Base-by-base conservation (phyloP, 352 stramenopile species). In the Pythium monospermum region DNA sequence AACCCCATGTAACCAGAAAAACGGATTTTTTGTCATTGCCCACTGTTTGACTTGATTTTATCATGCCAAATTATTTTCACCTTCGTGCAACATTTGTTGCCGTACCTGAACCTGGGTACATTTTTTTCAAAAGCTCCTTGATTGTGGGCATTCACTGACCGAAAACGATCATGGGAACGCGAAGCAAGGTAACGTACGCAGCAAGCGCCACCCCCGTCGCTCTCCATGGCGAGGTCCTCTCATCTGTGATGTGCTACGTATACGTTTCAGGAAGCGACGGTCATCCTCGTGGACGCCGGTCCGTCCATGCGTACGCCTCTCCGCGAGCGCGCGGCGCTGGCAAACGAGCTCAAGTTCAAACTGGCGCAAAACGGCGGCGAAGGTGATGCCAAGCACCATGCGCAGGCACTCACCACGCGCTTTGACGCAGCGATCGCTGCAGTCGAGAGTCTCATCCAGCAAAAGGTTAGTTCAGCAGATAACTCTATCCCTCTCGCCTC, bases 261-360 rank as follows among this genome's bases (percentile, higher is more conserved):
- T 37, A 38, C 16, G 33, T 2, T 4, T 23, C 16, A 91, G 81
- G 78, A 91, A 61, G 78, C 76, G 11, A 67, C 70, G 6, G 71
- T 91, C 26, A 54, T 91, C 28, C 54, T 91, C 43, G 49, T 91
- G 57, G 76, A 90, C 46, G 76, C 70, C 6, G 76, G 81, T 15
- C 49, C 66, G 22, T 85, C 81, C 27, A 91, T 91, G 81, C 57
- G 64, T 44, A 26, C 65, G 38, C 61, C 69, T 25, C 61, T 91
- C 47, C 65, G 59, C 19, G 76, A 88, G 32, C 64, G 71, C 45
- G 31, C 55, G 36, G 18, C 47, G 12, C 40, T 36, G 11, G 27
- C 35, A 10, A 35, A 23, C 33, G 60, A 49, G 10, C 16, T 59
- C 22, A 46, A 63, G 22, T 51, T 71, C 26, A 62, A 71, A 35